These are phyloP conservation scores for Cyathus olla DNA, from an alignment of 1,284 basidiomycete genomes.

Conservation along the genomic window DNA sequence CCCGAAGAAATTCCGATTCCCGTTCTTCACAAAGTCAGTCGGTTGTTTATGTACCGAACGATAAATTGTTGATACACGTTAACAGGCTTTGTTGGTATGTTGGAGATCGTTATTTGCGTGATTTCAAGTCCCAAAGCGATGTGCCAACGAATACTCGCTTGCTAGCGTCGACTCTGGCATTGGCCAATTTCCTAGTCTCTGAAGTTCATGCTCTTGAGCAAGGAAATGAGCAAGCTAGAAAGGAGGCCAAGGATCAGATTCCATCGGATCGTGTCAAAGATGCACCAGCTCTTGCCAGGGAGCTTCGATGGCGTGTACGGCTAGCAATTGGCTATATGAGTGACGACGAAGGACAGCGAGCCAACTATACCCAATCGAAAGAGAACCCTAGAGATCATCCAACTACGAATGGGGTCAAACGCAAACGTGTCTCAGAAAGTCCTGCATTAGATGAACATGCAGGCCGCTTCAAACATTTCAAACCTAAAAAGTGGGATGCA, in stretches of 20 bases:
- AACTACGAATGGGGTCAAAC: conserved; percentile 54
- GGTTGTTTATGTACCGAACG: neutral
- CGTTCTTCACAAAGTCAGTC: conserved; percentile 82
- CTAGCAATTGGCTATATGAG: conserved; percentile 73
- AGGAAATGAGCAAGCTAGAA: conserved; percentile 69
- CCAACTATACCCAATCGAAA: conserved; percentile 24
- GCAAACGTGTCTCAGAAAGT: conserved; percentile 59
- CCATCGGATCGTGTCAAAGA: conserved; percentile 87
- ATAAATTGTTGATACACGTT: conserved; percentile 2
- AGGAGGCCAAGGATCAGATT: conserved; percentile 83
- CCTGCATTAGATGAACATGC: conserved; percentile 30
- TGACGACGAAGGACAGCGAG: conserved; percentile 69
- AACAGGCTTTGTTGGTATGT: conserved; percentile 91
- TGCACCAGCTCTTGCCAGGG: conserved; percentile 79
- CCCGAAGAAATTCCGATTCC: conserved; percentile 95
- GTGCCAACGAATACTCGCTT: conserved; percentile 73
- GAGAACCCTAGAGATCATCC: conserved; percentile 13
- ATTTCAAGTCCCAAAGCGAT: conserved; percentile 67
- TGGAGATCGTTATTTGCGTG: conserved; percentile 80
- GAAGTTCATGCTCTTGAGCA: conserved; percentile 80
- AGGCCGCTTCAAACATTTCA: conserved; percentile 71
- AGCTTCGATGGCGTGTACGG: conserved; percentile 84
- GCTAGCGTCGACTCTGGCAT: conserved; percentile 75
- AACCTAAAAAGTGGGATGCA: conserved; percentile 72
- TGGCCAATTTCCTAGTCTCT: conserved; percentile 84